Conservation (phyloP, 441 rosid genomes). For the Hura crepitans region DNA sequence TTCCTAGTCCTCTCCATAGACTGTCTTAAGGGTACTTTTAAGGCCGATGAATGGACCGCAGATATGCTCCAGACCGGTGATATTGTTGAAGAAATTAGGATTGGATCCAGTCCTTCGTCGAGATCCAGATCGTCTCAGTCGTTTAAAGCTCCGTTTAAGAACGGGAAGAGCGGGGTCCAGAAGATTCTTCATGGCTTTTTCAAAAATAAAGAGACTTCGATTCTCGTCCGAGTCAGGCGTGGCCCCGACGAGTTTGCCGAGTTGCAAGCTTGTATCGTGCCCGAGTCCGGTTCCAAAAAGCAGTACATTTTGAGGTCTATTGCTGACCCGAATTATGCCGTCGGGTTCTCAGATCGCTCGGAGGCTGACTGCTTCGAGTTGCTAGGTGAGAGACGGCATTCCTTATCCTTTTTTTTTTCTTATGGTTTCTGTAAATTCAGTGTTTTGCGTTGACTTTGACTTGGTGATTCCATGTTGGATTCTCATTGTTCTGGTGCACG, state of each 20-base stretch:
- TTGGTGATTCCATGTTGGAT: not conserved
- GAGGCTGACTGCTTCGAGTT: conserved; percentile 73
- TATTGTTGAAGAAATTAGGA: conserved; percentile 75
- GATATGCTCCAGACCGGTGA: conserved; percentile 95
- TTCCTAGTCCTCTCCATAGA: conserved; percentile 65
- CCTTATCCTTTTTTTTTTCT: too few relatives aligned
- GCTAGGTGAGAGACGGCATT: conserved; percentile 53
- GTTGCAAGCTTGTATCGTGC: conserved; percentile 88
- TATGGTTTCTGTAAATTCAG: not conserved
- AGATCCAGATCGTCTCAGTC: conserved; percentile 36
- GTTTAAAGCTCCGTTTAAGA: conserved; percentile 66
- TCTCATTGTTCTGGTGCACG: not conserved
- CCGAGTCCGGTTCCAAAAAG: conserved; percentile 58
- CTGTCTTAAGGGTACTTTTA: conserved; percentile 76
- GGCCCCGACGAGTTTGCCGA: conserved; percentile 56
- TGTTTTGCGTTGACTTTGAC: not conserved
- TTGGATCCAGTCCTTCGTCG: conserved; percentile 51
- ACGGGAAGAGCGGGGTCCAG: conserved; percentile 72
- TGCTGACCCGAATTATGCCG: conserved; percentile 78
- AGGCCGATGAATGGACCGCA: conserved; percentile 87
- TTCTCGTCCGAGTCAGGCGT: conserved; percentile 66
- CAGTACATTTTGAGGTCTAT: conserved; percentile 79
- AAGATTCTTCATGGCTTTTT: conserved; percentile 61
- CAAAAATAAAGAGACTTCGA: conserved; percentile 68
- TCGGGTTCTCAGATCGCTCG: conserved; percentile 77